Evolutionary conservation across 768 basidiomycete species (phyloP).

Genomic region (Boletus tomentosulus): DNA sequence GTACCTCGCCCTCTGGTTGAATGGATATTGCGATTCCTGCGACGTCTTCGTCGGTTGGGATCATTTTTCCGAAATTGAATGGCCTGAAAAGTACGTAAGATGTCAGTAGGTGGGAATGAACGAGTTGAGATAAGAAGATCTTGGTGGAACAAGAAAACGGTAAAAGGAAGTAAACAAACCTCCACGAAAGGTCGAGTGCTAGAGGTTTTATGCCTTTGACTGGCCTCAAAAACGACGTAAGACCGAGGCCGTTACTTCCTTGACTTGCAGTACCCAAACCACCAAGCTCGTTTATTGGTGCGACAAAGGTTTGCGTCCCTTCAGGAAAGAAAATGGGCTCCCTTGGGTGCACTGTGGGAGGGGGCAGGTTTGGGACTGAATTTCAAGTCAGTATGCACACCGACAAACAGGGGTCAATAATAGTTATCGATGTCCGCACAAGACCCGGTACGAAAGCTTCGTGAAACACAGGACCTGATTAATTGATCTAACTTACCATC

Average conservation of each 20-base stretch:
- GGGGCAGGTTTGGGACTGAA: conserved; percentile 52
- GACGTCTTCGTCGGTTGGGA: conserved; percentile 34
- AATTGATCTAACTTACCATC: conserved; percentile 41
- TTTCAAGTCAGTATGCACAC: conserved; percentile 15
- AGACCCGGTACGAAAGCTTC: conserved; percentile 15
- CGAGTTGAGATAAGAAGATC: neutral
- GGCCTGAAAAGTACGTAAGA: conserved; percentile 32
- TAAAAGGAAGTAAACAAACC: conserved; percentile 37
- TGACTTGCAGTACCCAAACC: neutral
- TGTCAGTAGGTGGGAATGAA: neutral
- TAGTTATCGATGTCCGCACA: conserved; percentile 21
- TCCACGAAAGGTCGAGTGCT: conserved; percentile 62
- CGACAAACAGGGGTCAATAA: conserved; percentile 17
- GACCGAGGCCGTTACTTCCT: conserved; percentile 1
- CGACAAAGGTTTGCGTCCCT: conserved; percentile 26
- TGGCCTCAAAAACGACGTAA: conserved; percentile 39
- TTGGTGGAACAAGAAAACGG: neutral
- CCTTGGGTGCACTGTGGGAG: conserved; percentile 47
- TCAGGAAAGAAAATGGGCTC: conserved; percentile 32
- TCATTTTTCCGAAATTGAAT: conserved; percentile 40
- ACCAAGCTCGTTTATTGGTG: conserved; percentile 15
- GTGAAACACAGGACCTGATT: conserved; percentile 8
- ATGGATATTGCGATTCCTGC: conserved; percentile 14
- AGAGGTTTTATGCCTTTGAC: conserved; percentile 57
- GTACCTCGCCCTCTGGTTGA: conserved; percentile 9